phyloP scores from a whole-genome alignment of 768 basidiomycete genomes.

The Tulasnella sp. region DNA sequence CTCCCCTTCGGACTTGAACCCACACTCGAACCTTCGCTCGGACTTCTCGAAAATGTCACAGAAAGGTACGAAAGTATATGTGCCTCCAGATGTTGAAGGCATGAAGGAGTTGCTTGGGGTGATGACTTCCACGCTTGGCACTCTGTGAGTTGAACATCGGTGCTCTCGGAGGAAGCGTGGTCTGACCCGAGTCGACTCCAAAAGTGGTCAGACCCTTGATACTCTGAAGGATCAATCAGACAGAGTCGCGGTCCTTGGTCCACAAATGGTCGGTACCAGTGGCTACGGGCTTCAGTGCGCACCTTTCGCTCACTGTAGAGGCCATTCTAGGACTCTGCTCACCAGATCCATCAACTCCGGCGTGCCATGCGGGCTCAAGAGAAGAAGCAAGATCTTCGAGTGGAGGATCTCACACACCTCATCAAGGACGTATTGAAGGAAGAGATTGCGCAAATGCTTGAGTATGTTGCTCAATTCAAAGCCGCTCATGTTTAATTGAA shows the following conservation, averaged over 20 bases:
- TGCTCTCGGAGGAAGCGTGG: not conserved
- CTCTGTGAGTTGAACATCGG: constrained; percentile 22
- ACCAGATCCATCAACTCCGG: constrained; percentile 34
- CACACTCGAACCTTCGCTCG: no score
- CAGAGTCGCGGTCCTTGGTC: constrained; percentile 34
- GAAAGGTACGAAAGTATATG: no score
- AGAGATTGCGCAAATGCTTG: constrained; percentile 33
- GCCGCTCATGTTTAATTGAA: not conserved
- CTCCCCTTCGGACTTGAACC: no score
- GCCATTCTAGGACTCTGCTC: constrained; percentile 13
- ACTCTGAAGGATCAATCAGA: constrained; percentile 37
- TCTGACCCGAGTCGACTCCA: no score
- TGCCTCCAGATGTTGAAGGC: constrained; percentile 30
- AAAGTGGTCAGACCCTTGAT: constrained; percentile 32
- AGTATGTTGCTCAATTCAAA: constrained; percentile 11
- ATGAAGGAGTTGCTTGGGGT: constrained; percentile 36
- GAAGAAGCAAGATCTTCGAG: constrained; percentile 20
- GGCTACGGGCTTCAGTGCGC: not conserved
- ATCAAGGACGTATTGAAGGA: constrained; percentile 34
- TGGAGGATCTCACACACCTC: constrained; percentile 28
- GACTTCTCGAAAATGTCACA: no score
- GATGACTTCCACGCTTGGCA: constrained; percentile 35
- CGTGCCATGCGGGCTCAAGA: constrained; percentile 26
- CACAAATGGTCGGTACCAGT: constrained; percentile 38
- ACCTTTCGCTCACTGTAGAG: not conserved